phyloP scores from a whole-genome alignment of 306 rosid species.

The Vachellia collinsii region DNA sequence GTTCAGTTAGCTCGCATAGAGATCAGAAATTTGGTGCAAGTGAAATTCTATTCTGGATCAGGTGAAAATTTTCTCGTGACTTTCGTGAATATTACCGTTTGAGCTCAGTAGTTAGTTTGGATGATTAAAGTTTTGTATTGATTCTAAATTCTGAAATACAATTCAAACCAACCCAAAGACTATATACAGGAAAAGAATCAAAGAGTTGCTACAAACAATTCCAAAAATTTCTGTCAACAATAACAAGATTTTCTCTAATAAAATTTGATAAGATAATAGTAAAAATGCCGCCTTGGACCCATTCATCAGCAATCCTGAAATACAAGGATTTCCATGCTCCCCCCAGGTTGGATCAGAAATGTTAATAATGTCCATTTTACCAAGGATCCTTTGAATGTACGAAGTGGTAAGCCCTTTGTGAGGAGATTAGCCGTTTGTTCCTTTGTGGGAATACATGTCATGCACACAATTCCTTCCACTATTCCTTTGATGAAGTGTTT shows the following conservation, averaged over 20 bases:
- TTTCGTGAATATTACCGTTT: not conserved
- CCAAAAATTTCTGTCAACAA: not conserved
- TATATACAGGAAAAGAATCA: not conserved
- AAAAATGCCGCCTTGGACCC: not conserved
- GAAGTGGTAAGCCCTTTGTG: not conserved
- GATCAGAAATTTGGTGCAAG: slow-evolving; percentile 64
- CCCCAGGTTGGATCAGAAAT: not conserved
- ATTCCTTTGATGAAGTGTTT: not conserved
- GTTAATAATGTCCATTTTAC: not conserved
- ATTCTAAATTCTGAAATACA: not conserved
- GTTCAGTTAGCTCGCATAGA: slow-evolving; percentile 67
- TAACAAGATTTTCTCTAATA: not conserved
- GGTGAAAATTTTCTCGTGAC: slow-evolving; percentile 45
- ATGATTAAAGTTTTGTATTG: not conserved
- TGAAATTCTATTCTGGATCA: slow-evolving; percentile 62
- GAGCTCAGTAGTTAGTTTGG: slow-evolving; percentile 11
- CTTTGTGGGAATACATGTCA: not conserved
- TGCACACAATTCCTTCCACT: not conserved
- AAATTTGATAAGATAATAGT: not conserved
- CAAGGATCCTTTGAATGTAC: not conserved
- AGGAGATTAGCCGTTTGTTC: not conserved
- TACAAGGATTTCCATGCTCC: not conserved
- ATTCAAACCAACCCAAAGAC: not conserved
- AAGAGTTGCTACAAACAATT: not conserved
- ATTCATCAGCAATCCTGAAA: not conserved